phyloP scores from a whole-genome alignment of 305 asterid species.

The Fraxinus paxiana region DNA sequence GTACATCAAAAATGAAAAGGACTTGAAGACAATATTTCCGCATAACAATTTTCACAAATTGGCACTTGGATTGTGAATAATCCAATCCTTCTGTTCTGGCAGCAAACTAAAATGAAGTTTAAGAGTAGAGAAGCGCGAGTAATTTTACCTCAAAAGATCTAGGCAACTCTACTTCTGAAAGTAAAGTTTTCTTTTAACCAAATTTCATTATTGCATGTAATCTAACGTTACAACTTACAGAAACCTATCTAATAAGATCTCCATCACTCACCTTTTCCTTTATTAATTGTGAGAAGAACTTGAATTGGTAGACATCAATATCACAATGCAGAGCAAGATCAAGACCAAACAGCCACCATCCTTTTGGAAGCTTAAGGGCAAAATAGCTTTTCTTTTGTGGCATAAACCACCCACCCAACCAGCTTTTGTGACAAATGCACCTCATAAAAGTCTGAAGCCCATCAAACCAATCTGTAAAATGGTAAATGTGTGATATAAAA shows the following conservation, averaged over 20 bases:
- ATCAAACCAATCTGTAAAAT: conserved; percentile 88
- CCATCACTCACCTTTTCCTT: conserved; percentile 62
- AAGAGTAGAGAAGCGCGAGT: not conserved
- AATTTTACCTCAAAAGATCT: not conserved
- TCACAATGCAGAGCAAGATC: conserved; percentile 96
- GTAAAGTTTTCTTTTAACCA: not conserved
- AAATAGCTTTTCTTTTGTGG: conserved; percentile 97
- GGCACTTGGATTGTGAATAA: not conserved
- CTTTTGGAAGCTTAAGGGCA: conserved; percentile 85
- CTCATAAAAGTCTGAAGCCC: conserved; percentile 99
- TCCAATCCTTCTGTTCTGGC: not conserved
- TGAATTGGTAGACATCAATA: conserved; percentile 88
- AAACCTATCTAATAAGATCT: not conserved
- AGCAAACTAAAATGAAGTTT: not conserved
- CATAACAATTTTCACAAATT: too few species aligned
- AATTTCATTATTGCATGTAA: not conserved
- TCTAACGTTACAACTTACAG: not conserved
- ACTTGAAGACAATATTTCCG: not conserved
- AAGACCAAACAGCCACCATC: conserved; percentile 99
- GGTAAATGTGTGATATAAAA: conserved; percentile 14
- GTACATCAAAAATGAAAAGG: not conserved
- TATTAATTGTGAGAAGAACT: conserved; percentile 81
- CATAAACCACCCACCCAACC: conserved; percentile 99
- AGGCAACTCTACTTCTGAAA: not conserved
- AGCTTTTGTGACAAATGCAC: conserved; percentile 92